phyloP scores from a whole-genome alignment of 495 filamentous ascomycete genomes.

The Daldinia grandis region DNA sequence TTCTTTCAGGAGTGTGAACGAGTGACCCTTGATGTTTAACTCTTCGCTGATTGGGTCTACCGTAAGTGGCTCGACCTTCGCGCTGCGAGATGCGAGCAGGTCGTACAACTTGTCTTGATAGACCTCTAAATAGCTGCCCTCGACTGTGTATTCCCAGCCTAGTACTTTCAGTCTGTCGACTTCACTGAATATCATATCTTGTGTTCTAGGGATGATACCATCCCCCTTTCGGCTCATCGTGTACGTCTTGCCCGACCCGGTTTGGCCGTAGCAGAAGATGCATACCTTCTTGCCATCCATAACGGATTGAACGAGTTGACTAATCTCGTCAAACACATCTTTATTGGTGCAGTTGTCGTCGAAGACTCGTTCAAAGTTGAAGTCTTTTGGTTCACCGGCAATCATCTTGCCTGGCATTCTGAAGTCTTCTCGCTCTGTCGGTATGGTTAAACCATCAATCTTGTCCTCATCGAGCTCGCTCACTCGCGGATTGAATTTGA shows the following conservation, averaged over 20 bases:
- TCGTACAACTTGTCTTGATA: constrained; percentile 99
- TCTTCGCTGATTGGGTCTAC: constrained; percentile 57
- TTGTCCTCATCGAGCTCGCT: constrained; percentile 67
- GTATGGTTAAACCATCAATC: constrained; percentile 81
- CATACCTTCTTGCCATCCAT: constrained; percentile 99
- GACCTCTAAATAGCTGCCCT: constrained; percentile 96
- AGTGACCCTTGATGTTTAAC: constrained; percentile 71
- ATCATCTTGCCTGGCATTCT: constrained; percentile 84
- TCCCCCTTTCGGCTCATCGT: constrained; percentile 83
- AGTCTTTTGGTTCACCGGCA: constrained; percentile 83
- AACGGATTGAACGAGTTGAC: constrained; percentile 94
- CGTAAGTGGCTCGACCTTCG: constrained; percentile 89
- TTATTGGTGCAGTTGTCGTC: constrained; percentile 76
- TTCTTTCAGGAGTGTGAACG: constrained; percentile 73
- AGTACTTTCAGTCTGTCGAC: constrained; percentile 83
- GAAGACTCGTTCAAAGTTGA: constrained; percentile 95
- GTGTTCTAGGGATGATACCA: constrained; percentile 95
- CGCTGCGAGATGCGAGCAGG: constrained; percentile 82
- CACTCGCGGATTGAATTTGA: constrained; percentile 46
- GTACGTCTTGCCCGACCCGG: constrained; percentile 93
- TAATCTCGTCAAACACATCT: constrained; percentile 96
- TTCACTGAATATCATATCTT: constrained; percentile 90
- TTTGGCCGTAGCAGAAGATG: constrained; percentile 99
- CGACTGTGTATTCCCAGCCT: constrained; percentile 94
- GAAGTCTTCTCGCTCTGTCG: constrained; percentile 83